phyloP scores from a whole-genome alignment of 257 asterid genomes.

The Leonotis leonurus region DNA sequence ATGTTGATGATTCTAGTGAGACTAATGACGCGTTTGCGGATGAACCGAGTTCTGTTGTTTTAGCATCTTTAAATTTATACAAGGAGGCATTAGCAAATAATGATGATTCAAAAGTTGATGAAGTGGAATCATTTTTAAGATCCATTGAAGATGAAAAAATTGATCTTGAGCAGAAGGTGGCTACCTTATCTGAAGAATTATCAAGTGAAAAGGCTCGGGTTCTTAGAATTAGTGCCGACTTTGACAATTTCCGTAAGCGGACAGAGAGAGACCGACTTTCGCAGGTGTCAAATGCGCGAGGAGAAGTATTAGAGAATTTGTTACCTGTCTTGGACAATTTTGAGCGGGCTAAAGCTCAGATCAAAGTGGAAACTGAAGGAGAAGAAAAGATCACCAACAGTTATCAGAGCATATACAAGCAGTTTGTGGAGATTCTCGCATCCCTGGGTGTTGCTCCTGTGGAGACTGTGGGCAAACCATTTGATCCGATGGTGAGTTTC shows the following conservation, averaged over 20 bases:
- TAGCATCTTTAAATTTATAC: constrained; percentile 44
- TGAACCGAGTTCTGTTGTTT: constrained; percentile 40
- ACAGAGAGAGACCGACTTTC: constrained; percentile 64
- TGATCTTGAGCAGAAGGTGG: constrained; percentile 48
- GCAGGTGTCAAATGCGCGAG: constrained; percentile 64
- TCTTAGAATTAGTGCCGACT: constrained; percentile 78
- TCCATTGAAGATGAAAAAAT: constrained; percentile 59
- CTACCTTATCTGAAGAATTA: constrained; percentile 46
- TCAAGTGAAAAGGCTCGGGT: constrained; percentile 56
- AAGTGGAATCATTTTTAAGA: constrained; percentile 50
- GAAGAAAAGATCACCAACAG: constrained; percentile 68
- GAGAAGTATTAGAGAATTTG: constrained; percentile 67
- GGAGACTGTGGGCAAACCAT: constrained; percentile 60
- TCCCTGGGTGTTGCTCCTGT: constrained; percentile 65
- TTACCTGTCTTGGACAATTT: constrained; percentile 78
- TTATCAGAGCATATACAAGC: constrained; percentile 74
- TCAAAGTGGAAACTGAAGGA: constrained; percentile 69
- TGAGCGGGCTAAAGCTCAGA: constrained; percentile 73
- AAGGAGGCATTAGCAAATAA: constrained; percentile 63
- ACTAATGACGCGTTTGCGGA: constrained; percentile 29
- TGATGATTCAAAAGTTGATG: constrained; percentile 53
- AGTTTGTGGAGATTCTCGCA: constrained; percentile 65
- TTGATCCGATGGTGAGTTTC: constrained; percentile 68
- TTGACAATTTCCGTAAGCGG: constrained; percentile 75
- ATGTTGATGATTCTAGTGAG: constrained; percentile 33